Evolutionary conservation across 805 yeast genomes (phyloP).

Genomic region (Yamadazyma olivae): DNA sequence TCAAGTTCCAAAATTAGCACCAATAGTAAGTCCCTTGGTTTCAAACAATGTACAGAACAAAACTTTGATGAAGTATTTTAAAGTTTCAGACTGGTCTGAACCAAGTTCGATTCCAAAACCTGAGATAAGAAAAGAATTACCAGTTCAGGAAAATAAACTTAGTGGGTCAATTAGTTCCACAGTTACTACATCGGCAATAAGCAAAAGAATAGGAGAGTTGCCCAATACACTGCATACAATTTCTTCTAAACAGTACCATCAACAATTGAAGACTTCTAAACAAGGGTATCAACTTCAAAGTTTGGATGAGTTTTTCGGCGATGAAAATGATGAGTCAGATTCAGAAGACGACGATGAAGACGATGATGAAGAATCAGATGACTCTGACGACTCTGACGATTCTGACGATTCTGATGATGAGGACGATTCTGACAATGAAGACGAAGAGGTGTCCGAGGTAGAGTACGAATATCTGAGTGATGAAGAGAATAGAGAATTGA

Average conservation of each 20-base stretch:
- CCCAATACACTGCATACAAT: constrained; percentile 22
- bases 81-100: constrained; percentile 47
- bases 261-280: constrained; percentile 5
- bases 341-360: constrained; percentile 14
- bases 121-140: constrained; percentile 27
- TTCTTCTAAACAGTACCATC: constrained; percentile 19
- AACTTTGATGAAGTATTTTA: constrained; percentile 18
- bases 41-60: constrained; percentile 9
- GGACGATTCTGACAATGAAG: constrained; percentile 1
- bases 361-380: constrained; percentile 11
- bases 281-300: constrained; percentile 62
- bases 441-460: background rate
- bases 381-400: constrained; percentile 11
- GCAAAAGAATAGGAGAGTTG: constrained; percentile 15
- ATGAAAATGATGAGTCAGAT: constrained; percentile 12
- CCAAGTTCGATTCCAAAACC: constrained; percentile 24
- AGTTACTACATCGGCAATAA: constrained; percentile 15
- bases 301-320: constrained; percentile 78
- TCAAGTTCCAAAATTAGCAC: constrained; percentile 75
- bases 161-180: constrained; percentile 11
- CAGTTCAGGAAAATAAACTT: constrained; percentile 15
- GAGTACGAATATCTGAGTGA: background rate
- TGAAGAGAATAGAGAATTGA: background rate
- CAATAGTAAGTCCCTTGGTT: constrained; percentile 31
- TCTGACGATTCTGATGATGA: constrained; percentile 6